Base-by-base conservation (phyloP, 345 rosid genomes). In the Gossypioides kirkii region DNA sequence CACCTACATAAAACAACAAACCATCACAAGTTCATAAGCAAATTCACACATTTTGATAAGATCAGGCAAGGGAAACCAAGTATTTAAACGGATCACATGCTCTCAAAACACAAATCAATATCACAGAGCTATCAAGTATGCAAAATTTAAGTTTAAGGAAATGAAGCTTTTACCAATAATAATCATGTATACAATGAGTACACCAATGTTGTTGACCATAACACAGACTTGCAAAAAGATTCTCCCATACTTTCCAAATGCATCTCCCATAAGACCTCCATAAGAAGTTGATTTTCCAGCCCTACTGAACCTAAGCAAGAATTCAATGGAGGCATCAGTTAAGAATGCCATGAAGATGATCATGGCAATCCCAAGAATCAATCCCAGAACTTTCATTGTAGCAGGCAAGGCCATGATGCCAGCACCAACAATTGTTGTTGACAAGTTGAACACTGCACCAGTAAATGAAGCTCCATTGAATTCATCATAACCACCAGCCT, bases 371-470 rank as follows among this genome's bases (percentile, higher is more conserved):
- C 98, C 98, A 52, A 86, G 89, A 23, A 82, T 61, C 47, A 95
- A 88, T 42, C 97, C 98, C 47, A 95, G 81, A 65, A 88, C 91
- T 77, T 89, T 95, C 94, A 92, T 84, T 56, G 96, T 91, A 3
- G 98, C 99, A 46, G 99, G 99, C 79, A 95, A 77, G 66, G 99
- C 90, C 99, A 95, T 95, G 71, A 95, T 92, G 22, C 98, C 99
- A 28, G 99, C 99, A 72, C 98, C 98, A 73, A 92, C 88, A 65
- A 92, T 77, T 2, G 97, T 92, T 10, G 97, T 95, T 17, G 98
- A 81, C 52, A 95, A 84, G 75, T 95, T 95, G 75, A 92, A 87
- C 69, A 95, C 99, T 0, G 96, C 96, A 64, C 98, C 99, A 13
- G 77, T 80, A 65, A 91, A 92, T 14, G 98, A 91, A 83, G 97